These are phyloP conservation scores for Komagataella pastoris DNA, from an alignment of 805 yeast species.

Conservation along the genomic window DNA sequence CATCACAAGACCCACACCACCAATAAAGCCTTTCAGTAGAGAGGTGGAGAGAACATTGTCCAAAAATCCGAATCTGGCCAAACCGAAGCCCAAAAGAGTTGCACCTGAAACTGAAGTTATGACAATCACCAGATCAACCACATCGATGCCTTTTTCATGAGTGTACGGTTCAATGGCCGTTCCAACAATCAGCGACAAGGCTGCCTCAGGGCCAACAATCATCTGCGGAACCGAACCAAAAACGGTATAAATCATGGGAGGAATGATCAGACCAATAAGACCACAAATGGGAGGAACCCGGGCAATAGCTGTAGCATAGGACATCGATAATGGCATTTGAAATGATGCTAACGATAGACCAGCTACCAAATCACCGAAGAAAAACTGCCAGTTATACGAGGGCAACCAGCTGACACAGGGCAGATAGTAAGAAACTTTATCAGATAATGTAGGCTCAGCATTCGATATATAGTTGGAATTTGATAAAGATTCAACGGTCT, in stretches of 20 bases:
- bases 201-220: constrained; percentile 90
- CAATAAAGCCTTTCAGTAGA: constrained; percentile 67
- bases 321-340: constrained; percentile 77
- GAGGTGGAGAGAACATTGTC: constrained; percentile 73
- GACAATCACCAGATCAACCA: constrained; percentile 48
- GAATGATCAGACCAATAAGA: constrained; percentile 58
- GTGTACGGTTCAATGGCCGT: constrained; percentile 54
- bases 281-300: constrained; percentile 78
- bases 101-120: constrained; percentile 70
- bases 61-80: constrained; percentile 75
- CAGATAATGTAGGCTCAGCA: background rate
- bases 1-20: constrained; percentile 80
- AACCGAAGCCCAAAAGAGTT: constrained; percentile 55
- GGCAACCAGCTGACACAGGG: constrained; percentile 63
- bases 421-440: constrained; percentile 42
- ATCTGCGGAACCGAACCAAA: constrained; percentile 81
- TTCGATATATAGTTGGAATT: background rate
- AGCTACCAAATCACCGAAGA: constrained; percentile 59
- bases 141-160: constrained; percentile 23
- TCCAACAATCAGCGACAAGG: constrained; percentile 73
- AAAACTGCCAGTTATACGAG: constrained; percentile 23
- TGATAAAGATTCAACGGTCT: background rate
- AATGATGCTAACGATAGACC: constrained; percentile 84
- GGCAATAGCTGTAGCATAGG: constrained; percentile 74
- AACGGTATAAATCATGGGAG: constrained; percentile 66